Evolutionary conservation across 1,284 basidiomycete genomes (phyloP).

Genomic region (Cryptococcus sp.): DNA sequence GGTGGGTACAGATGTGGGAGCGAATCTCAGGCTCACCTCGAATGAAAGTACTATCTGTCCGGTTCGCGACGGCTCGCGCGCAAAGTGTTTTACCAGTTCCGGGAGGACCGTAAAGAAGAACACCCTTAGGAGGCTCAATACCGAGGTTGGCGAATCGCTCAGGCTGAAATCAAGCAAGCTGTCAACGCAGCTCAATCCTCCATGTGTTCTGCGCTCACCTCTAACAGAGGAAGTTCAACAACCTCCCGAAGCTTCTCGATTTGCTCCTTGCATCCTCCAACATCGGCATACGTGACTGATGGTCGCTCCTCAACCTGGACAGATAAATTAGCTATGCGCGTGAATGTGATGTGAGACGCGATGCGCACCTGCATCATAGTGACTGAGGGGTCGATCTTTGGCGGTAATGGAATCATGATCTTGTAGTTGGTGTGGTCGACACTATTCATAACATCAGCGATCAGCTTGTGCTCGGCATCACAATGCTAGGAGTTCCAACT

Average conservation of each 20-base stretch:
- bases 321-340: constrained; percentile 66
- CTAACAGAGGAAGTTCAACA: constrained; percentile 94
- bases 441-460: constrained; percentile 2
- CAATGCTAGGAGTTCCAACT: constrained; percentile 31
- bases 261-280: constrained; percentile 99
- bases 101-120: constrained; percentile 90
- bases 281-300: constrained; percentile 96
- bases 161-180: constrained; percentile 61
- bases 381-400: constrained; percentile 98
- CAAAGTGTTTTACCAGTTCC: constrained; percentile 99
- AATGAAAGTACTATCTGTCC: constrained; percentile 99
- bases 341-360: constrained; percentile 55
- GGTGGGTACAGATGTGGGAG: no score
- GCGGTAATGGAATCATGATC: constrained; percentile 99
- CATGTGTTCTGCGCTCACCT: constrained; percentile 59
- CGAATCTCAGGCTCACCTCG: constrained; percentile 58
- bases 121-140: constrained; percentile 98
- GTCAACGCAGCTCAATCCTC: constrained; percentile 11
- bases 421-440: constrained; percentile 79
- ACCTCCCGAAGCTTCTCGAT: constrained; percentile 99
- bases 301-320: constrained; percentile 96
- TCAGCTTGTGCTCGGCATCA: background rate
- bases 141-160: constrained; percentile 97
- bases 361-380: constrained; percentile 96
- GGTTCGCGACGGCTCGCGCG: constrained; percentile 96